These are phyloP conservation scores for Ceratobasidium sp. DNA, from an alignment of 1,284 basidiomycete genomes.

Conservation along the genomic window DNA sequence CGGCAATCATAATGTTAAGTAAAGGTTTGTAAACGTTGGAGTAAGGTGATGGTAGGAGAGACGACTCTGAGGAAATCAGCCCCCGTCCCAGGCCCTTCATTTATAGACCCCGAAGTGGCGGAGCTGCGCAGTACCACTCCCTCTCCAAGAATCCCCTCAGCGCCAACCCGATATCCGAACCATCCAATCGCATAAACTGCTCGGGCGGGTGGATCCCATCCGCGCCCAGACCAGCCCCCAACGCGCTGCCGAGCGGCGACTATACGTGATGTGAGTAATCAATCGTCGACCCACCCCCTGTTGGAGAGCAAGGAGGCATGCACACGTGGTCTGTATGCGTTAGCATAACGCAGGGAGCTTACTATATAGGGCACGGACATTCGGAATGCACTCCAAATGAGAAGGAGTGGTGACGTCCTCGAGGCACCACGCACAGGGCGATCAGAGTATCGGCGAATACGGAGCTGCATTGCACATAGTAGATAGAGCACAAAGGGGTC, in stretches of 20 bases:
- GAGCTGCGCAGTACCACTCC: slow-evolving; percentile 36
- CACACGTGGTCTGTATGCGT: too few relatives aligned
- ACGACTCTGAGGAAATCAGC: slow-evolving; percentile 2
- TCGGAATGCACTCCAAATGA: neutral
- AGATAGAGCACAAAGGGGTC: slow-evolving; percentile 19
- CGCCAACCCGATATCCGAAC: neutral
- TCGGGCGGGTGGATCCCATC: neutral
- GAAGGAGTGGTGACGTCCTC: neutral
- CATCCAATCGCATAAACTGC: slow-evolving; percentile 35
- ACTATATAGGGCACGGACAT: too few relatives aligned
- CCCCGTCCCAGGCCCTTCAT: neutral
- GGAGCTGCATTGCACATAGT: slow-evolving; percentile 27
- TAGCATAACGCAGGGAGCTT: too few relatives aligned
- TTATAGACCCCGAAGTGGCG: slow-evolving; percentile 11
- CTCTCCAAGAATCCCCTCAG: slow-evolving; percentile 16
- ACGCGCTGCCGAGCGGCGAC: slow-evolving; percentile 11
- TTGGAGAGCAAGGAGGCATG: too few relatives aligned
- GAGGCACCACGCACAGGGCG: neutral
- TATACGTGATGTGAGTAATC: neutral
- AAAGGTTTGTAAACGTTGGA: slow-evolving; percentile 2
- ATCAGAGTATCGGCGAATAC: slow-evolving; percentile 23
- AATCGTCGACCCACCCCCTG: too few relatives aligned
- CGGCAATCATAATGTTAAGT: slow-evolving; percentile 28
- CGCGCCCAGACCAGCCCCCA: neutral
- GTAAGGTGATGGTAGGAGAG: slow-evolving; percentile 17